Evolutionary conservation across 2,329 filamentous ascomycete genomes (phyloP), one percentile per base, ranked within the genome.

Genomic region (Venturia carpophila): DNA sequence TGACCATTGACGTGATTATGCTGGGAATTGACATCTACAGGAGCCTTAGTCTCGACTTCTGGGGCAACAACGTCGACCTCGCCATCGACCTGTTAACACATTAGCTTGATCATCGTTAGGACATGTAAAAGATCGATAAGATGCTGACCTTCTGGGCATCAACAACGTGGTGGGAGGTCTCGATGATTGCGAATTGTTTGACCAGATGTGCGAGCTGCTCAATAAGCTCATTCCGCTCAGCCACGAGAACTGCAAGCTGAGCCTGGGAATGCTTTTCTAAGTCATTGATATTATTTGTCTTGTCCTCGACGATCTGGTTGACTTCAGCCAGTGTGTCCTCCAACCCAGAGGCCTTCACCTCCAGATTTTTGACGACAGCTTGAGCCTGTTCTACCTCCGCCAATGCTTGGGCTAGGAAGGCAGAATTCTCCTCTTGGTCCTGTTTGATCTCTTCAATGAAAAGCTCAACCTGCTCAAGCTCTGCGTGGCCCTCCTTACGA

Each of bases 261-360:
- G 11, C 43, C 24, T 63, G 15, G 43, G 21, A 24, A 4, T 27
- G 21, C 27, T 63, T 45, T 15, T 43, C 17, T 21, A 43, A 6
- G 10, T 27, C 24, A 7, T 15, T 15, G 5, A 61, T 15, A 3
- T 45, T 27, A n/a, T 45, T 41, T 9, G 24, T 3, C 60, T 61
- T 61, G 11, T 61, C 39, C 17, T 41, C 34, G 17, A 64, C 39
- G 5, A 56, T n/a, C 49, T 60, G 30, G 5, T 64, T 56, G 19
- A 34, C 39, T 19, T 60, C 49, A 37, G n/a, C 24, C 27, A 64
- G 5, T 24, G 27, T 24, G 15, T 64, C 49, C 15, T 60, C 19
- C 43, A 64, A 34, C 15, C 47, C 17, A 1, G 21, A 21, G 17
- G 34, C 27, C 49, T 64, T 64, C 17, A 34, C 47, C n/a, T 47